Conservation (phyloP, 2,329 filamentous ascomycete species). For the Penicillium capsulatum region DNA sequence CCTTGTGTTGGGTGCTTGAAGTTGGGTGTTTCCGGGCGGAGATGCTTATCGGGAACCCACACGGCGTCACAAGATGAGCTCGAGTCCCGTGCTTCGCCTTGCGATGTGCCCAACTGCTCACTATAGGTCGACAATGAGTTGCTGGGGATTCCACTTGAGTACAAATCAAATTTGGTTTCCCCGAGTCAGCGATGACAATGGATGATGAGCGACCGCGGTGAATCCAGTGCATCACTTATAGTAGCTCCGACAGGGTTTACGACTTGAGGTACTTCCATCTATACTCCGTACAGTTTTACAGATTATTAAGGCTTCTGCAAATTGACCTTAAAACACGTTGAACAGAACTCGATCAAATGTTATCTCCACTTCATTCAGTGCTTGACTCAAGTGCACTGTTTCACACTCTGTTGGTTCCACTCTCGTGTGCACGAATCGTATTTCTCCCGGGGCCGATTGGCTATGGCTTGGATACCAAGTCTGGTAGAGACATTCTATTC, state of each 20-base stretch:
- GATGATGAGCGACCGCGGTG: no score
- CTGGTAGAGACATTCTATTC: not conserved
- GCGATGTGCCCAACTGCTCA: not conserved
- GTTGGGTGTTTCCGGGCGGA: not conserved
- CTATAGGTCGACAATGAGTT: not conserved
- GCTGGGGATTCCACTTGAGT: no score
- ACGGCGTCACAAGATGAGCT: not conserved
- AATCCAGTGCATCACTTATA: no score
- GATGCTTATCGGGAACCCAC: slow-evolving; percentile 1
- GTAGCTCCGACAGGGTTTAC: no score
- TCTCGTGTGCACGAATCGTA: not conserved
- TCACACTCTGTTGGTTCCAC: not conserved
- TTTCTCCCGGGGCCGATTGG: not conserved
- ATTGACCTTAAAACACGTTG: no score
- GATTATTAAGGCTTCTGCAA: no score
- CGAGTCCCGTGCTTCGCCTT: not conserved
- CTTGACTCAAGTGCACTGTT: not conserved
- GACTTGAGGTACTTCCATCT: no score
- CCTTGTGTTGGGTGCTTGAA: not conserved
- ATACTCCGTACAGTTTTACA: no score
- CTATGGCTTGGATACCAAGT: not conserved
- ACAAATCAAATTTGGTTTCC: no score
- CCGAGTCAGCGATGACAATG: no score
- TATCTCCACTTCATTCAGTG: no score
- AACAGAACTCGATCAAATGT: no score